Conservation (phyloP, 345 rosid species). For the Gossypium longicalyx region DNA sequence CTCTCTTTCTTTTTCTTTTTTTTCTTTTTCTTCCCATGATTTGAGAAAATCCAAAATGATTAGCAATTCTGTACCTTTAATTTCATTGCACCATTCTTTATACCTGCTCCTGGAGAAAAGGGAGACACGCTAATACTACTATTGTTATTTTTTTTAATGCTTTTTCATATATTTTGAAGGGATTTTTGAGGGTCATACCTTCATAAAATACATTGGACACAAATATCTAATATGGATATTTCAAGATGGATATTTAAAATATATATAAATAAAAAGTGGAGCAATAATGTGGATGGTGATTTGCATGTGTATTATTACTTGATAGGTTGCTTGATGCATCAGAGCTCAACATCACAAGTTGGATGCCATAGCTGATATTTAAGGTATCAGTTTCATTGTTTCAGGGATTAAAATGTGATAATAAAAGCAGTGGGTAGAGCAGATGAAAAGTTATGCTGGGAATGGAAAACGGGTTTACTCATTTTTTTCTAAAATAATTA, state of each 20-base stretch:
- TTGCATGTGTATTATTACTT: not conserved
- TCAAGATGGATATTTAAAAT: not conserved
- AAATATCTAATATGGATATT: not conserved
- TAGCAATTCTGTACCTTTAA: too few relatives aligned
- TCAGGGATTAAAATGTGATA: not conserved
- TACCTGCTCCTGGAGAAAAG: not conserved
- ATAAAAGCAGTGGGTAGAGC: not conserved
- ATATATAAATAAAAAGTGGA: not conserved
- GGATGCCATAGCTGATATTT: not conserved
- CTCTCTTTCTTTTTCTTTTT: too few relatives aligned
- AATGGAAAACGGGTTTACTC: not conserved
- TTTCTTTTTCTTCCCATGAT: too few relatives aligned
- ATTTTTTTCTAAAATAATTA: not conserved
- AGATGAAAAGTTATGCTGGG: not conserved
- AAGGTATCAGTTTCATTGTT: not conserved
- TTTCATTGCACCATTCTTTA: not conserved
- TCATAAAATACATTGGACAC: not conserved
- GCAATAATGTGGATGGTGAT: not conserved
- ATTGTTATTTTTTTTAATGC: not conserved
- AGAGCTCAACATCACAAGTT: not conserved
- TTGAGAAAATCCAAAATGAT: too few relatives aligned
- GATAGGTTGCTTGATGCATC: not conserved
- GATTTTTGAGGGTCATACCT: too few relatives aligned
- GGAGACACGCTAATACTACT: not conserved
- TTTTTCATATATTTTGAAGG: too few relatives aligned